Base-by-base conservation (phyloP, 208 protist genomes). In the Leishmania turanica region DNA sequence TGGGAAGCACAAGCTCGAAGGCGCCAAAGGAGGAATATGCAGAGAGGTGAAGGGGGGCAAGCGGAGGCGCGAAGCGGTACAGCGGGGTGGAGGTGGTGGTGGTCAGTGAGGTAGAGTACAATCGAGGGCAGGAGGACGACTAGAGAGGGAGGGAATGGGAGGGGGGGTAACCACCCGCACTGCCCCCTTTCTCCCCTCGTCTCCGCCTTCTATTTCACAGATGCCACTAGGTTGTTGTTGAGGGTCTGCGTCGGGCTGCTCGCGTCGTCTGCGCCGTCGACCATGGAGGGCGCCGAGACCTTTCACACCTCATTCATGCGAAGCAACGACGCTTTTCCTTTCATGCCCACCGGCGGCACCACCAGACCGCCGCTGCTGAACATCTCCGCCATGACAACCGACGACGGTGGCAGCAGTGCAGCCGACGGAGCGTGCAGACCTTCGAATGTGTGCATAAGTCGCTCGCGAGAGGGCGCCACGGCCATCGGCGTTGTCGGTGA, bases 361-460 rank as follows among this genome's bases (percentile, higher is more conserved):
- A 47, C 51, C 19, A 7, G 9, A 42, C 37, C 40, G 21, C 49
- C 34, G 40, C 34, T 31, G 37, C 17, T 15, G 37, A 54, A 65
- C 73, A 77, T 66, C 40, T 77, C 73, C 40, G 73, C 73, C 54
- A 77, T 77, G 54, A 77, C 73, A 77, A 66, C 73, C 17, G 34
- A 77, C 34, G 51, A 45, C 13, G 73, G 53, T 49, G 73, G 73
- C 34, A 77, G 45, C 42, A 77, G n/a, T 62, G 73, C 73, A 8
- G 73, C 17, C 9, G 54, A 65, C 17, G 73, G 73, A 3, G 53
- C 73, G 24, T 77, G 73, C 47, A 77, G 34, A 19, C 73, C 73
- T 31, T 77, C 73, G 37, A 77, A 77, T 11, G 53, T 77, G 73
- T 77, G 73, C 73, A 64, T 37, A 3, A 77, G 37, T 17, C 34